phyloP scores from a whole-genome alignment of 176 grass and related monocot species.

The Poa annua region DNA sequence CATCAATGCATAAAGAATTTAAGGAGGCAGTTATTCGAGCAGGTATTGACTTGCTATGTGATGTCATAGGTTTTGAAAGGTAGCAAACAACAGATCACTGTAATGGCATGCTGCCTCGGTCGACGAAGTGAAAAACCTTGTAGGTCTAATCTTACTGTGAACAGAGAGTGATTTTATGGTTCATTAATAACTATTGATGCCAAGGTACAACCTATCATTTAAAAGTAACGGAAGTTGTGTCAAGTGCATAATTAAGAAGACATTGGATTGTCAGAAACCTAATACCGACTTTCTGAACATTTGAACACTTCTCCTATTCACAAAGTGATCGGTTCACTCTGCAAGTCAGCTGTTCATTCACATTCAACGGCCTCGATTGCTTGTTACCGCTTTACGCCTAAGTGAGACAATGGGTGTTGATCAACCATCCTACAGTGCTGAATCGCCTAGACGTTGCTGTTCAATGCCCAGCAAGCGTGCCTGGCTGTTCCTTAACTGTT shows the following conservation, averaged over 20 bases:
- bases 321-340: too few species aligned
- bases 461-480: too few species aligned
- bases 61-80: conserved; percentile 1
- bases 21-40: not conserved
- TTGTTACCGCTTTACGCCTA: too few species aligned
- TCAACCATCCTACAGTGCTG: too few species aligned
- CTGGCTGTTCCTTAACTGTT: too few species aligned
- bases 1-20: conserved; percentile 8
- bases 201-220: not conserved
- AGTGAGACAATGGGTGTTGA: too few species aligned
- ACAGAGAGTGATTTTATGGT: conserved; percentile 4
- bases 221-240: not conserved
- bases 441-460: too few species aligned
- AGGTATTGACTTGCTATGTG: not conserved
- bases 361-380: too few species aligned
- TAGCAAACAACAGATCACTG: not conserved
- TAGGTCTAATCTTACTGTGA: conserved; percentile 3
- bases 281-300: too few species aligned
- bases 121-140: not conserved
- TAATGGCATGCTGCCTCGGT: not conserved
- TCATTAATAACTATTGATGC: not conserved
- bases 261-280: too few species aligned
- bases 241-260: not conserved
- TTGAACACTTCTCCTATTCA: too few species aligned
- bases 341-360: too few species aligned